A percentile compares a stretch with the other conserved stretches of the same genome.
These are phyloP conservation scores for Coemansia sp. DNA, from an alignment of 371 early-diverging fungal genomes.

Conservation along the genomic window DNA sequence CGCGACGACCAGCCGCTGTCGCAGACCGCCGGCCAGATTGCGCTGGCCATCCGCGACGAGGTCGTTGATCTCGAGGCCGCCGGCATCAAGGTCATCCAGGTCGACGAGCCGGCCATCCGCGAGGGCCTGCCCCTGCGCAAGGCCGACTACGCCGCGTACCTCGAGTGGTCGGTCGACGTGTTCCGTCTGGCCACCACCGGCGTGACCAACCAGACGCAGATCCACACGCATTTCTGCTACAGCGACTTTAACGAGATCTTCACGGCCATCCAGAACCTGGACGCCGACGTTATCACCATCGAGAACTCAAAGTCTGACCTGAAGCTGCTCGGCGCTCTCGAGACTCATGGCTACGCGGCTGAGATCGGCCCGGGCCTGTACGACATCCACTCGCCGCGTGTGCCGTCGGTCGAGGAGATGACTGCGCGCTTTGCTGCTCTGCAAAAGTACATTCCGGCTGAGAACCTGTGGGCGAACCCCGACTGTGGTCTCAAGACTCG, in stretches of 20 bases:
- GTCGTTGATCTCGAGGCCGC: conserved; percentile 89
- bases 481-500: conserved; percentile 98
- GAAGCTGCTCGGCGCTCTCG: conserved; percentile 87
- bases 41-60: conserved; percentile 94
- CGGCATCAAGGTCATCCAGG: conserved; percentile 91
- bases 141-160: conserved; percentile 83
- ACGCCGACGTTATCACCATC: conserved; percentile 95
- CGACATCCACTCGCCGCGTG: conserved; percentile 96
- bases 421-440: conserved; percentile 72
- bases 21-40: conserved; percentile 84
- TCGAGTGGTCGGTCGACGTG: conserved; percentile 91
- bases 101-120: conserved; percentile 98
- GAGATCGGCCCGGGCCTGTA: conserved; percentile 95
- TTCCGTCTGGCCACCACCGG: conserved; percentile 90
- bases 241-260: conserved; percentile 98
- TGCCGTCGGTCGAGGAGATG: conserved; percentile 89
- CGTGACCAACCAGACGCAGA: conserved; percentile 86
- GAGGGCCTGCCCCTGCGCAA: conserved; percentile 94
- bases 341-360: conserved; percentile 77
- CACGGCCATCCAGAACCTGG: conserved; percentile 81
- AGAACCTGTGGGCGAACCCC: conserved; percentile 93
- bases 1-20: conserved; percentile 92
- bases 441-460: conserved; percentile 68
- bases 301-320: conserved; percentile 95
- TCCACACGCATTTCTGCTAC: conserved; percentile 97